These are phyloP conservation scores for Yarrowia hollandica DNA, from an alignment of 805 yeast genomes.

Conservation along the genomic window DNA sequence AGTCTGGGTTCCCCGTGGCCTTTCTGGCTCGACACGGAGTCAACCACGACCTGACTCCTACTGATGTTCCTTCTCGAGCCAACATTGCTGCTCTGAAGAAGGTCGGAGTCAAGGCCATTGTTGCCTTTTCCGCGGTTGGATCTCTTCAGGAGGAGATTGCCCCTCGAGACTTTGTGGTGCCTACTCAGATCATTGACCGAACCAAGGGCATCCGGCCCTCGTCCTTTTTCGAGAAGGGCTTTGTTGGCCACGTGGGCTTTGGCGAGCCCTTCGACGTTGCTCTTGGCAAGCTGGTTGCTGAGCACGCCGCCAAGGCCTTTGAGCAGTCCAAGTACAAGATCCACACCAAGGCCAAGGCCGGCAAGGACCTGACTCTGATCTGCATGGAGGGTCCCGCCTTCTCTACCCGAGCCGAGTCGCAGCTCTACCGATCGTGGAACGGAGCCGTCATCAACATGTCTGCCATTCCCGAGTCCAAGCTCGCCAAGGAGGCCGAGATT, in stretches of 20 bases:
- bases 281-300: slow-evolving; percentile 64
- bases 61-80: slow-evolving; percentile 90
- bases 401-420: slow-evolving; percentile 94
- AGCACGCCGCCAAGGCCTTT: slow-evolving; percentile 43
- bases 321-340: slow-evolving; percentile 49
- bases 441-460: slow-evolving; percentile 97
- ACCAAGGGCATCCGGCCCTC: slow-evolving; percentile 93
- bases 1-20: slow-evolving; percentile 79
- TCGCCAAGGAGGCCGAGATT: slow-evolving; percentile 96
- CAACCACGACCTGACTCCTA: slow-evolving; percentile 84
- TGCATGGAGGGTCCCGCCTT: slow-evolving; percentile 99
- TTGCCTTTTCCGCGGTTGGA: slow-evolving; percentile 96
- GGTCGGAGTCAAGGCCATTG: slow-evolving; percentile 80
- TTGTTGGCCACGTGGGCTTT: slow-evolving; percentile 96
- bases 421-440: slow-evolving; percentile 81
- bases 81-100: slow-evolving; percentile 93
- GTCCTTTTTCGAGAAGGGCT: slow-evolving; percentile 86
- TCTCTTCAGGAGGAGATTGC: slow-evolving; percentile 83
- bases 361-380: slow-evolving; percentile 75
- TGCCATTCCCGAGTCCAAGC: slow-evolving; percentile 93
- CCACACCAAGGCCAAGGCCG: slow-evolving; percentile 66
- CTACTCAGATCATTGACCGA: slow-evolving; percentile 94
- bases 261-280: slow-evolving; percentile 93
- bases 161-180: slow-evolving; percentile 96
- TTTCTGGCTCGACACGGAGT: slow-evolving; percentile 93